Conservation (phyloP, 1,139 yeast species). For the Hyphopichia fennica region DNA sequence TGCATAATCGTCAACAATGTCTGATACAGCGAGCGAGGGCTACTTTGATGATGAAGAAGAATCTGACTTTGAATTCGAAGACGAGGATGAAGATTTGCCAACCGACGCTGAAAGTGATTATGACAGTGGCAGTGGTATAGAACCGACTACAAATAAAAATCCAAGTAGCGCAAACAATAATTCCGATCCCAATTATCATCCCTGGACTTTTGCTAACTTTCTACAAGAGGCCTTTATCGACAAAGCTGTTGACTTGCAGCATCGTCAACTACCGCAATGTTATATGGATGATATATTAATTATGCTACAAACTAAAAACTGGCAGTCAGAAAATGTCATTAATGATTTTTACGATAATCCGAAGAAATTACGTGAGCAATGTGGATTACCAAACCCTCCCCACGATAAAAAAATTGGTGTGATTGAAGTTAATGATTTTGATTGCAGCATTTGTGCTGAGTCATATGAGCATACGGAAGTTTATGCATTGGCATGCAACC, state of each 20-base stretch:
- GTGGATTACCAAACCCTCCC: conserved; percentile 43
- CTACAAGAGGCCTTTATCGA: conserved; percentile 20
- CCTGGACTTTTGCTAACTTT: conserved; percentile 30
- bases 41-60: conserved; percentile 13
- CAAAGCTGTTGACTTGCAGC: conserved; percentile 17
- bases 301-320: conserved; percentile 59
- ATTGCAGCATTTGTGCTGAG: conserved; percentile 75
- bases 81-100: conserved; percentile 12
- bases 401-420: conserved; percentile 8
- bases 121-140: not conserved
- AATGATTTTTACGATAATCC: conserved; percentile 65
- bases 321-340: conserved; percentile 75
- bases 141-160: not conserved
- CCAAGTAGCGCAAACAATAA: not conserved
- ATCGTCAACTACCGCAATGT: conserved; percentile 31
- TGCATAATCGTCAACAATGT: not conserved
- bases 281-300: conserved; percentile 44
- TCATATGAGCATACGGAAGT: conserved; percentile 35
- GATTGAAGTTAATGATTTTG: conserved; percentile 23
- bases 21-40: not conserved
- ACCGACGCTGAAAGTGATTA: conserved; percentile 14
- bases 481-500: conserved; percentile 66
- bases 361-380: conserved; percentile 38
- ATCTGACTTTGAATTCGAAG: conserved; percentile 20
- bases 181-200: conserved; percentile 11